Base-by-base conservation (phyloP, 768 basidiomycete species). In the Amanita fuliginea region DNA sequence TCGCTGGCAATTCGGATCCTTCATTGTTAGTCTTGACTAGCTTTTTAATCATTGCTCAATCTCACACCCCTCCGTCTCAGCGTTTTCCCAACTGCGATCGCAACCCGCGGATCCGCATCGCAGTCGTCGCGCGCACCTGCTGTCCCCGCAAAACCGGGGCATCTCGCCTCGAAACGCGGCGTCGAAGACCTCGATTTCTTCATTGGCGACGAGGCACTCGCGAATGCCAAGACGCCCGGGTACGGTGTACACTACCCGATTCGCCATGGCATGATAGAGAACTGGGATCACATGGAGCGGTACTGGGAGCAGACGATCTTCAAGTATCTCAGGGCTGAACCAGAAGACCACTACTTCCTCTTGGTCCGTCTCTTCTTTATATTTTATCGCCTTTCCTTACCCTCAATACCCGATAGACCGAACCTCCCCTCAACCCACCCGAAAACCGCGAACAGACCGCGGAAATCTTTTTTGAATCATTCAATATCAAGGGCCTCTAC, bases 251-350 rank as follows among this genome's bases (percentile, higher is more conserved):
- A 92, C 66, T 98, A 97, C 66, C 96, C 96, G 11, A 97, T 98
- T 61, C 78, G 89, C 48, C 96, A 98, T 61, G 95, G 95, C 21
- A 85, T 89, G 85, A 95, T 96, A 60, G 94, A 96, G 54, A 96
- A 96, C 59, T 94, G 91, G 91, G 91, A 94, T 64, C 82, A 96
- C 57, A 98, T 98, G 94, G 95, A 98, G 65, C 76, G 94, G 24
- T 97, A 93, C 68, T 99, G 96, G 96, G 93, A 96, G 65, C 95
- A 99, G 73, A 90, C 86, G 56, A 98, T 98, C 77, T 99, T 98
- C 82, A 98, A 99, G 69, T 98, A 98, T 71, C 75, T 99, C 53
- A 77, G 95, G 50, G 94, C 94, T 6, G 96, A 99, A 67, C 96
- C 96, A 11, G 96, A 98, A 68, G 95, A 98, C 68, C 96, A 98